phyloP scores from a whole-genome alignment of 805 yeast genomes.

The Kodamaea restingae region DNA sequence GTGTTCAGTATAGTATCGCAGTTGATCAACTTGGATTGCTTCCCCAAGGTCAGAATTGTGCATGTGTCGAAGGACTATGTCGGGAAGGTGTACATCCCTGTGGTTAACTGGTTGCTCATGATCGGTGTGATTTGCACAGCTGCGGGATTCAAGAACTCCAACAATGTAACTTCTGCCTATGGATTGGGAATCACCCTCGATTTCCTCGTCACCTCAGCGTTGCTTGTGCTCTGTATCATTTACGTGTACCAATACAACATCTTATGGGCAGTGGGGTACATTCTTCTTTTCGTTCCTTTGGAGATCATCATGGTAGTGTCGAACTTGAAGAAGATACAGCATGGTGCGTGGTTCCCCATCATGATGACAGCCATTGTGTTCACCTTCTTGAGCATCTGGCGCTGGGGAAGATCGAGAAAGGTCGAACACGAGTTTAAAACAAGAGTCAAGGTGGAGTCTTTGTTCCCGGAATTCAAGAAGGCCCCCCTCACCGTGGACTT shows the following conservation, averaged over 20 bases:
- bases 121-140: conserved; percentile 48
- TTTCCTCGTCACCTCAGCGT: conserved; percentile 47
- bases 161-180: conserved; percentile 54
- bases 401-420: conserved; percentile 43
- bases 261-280: conserved; percentile 31
- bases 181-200: conserved; percentile 58
- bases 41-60: conserved; percentile 45
- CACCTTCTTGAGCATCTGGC: conserved; percentile 42
- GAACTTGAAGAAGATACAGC: conserved; percentile 48
- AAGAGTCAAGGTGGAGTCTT: conserved; percentile 31
- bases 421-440: conserved; percentile 34
- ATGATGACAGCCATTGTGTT: conserved; percentile 39
- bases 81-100: conserved; percentile 54
- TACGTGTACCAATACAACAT: conserved; percentile 42
- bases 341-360: conserved; percentile 63
- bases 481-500: conserved; percentile 18
- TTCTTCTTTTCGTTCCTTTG: conserved; percentile 42
- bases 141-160: conserved; percentile 48
- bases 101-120: conserved; percentile 48
- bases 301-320: conserved; percentile 46
- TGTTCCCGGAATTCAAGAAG: conserved; percentile 27
- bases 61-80: conserved; percentile 42
- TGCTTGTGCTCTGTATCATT: conserved; percentile 43
- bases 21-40: conserved; percentile 50
- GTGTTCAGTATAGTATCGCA: conserved; percentile 52